A percentile compares a stretch with the other conserved stretches of the same genome.
Evolutionary conservation across 129 eudicot species (phyloP).

Genomic region (Flaveria trinervia): DNA sequence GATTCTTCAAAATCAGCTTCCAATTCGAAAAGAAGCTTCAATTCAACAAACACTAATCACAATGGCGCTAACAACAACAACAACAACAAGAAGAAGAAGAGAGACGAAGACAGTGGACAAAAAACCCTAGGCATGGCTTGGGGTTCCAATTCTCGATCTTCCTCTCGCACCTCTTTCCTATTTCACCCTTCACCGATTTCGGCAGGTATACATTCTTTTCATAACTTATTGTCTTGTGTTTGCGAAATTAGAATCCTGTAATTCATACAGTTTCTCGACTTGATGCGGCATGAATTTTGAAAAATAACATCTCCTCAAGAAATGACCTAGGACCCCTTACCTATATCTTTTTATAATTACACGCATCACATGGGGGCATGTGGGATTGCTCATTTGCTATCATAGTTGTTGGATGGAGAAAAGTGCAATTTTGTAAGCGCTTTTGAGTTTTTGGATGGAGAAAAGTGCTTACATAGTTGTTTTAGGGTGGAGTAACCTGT

Average conservation of each 20-base stretch:
- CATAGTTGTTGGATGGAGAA: too few species aligned
- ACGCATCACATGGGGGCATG: background rate
- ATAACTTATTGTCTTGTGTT: too few species aligned
- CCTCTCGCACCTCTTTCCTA: conserved; percentile 62
- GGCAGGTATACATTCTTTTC: conserved; percentile 50
- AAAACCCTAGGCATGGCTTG: conserved; percentile 97
- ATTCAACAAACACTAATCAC: conserved; percentile 43
- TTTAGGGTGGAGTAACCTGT: background rate
- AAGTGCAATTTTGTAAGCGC: background rate
- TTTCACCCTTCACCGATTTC: conserved; percentile 77
- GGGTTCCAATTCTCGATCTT: conserved; percentile 77
- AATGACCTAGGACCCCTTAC: too few species aligned
- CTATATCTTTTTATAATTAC: too few species aligned
- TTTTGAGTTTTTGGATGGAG: background rate
- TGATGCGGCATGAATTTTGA: background rate
- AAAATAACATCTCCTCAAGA: background rate
- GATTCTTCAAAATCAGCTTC: conserved; percentile 42
- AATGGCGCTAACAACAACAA: conserved; percentile 27
- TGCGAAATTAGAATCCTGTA: background rate
- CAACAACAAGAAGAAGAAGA: conserved; percentile 40
- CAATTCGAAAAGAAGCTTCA: conserved; percentile 58
- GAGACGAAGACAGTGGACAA: conserved; percentile 37
- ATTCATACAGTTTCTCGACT: background rate
- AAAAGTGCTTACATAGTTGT: background rate
- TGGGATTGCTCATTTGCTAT: background rate